A percentile compares a stretch with the other conserved stretches of the same genome.
Evolutionary conservation across 2,329 filamentous ascomycete species (phyloP).

Genomic region (Phialophora tarda): DNA sequence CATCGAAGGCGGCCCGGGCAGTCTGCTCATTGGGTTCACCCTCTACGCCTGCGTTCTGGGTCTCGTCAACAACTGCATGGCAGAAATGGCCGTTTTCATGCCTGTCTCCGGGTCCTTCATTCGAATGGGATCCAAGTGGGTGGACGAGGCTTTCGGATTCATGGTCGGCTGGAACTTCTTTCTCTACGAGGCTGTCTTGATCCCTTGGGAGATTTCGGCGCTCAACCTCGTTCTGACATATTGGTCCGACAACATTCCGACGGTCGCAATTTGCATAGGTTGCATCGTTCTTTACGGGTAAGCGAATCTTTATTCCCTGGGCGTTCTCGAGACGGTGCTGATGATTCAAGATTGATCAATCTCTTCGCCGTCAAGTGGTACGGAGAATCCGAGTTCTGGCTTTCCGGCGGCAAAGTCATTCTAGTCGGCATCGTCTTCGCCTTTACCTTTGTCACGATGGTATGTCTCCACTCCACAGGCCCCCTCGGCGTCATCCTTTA

Average conservation of each 20-base stretch:
- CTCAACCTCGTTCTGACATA: conserved; percentile 50
- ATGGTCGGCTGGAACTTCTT: conserved; percentile 55
- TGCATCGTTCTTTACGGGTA: conserved; percentile 48
- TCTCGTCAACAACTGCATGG: conserved; percentile 48
- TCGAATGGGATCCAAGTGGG: conserved; percentile 50
- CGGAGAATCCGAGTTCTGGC: conserved; percentile 73
- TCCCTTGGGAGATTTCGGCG: conserved; percentile 51
- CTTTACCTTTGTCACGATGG: conserved; percentile 79
- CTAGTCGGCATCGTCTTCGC: conserved; percentile 70
- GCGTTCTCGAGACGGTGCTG: background rate
- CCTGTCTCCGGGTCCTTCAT: conserved; percentile 50
- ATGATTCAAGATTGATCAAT: conserved; percentile 52
- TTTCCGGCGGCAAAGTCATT: conserved; percentile 70
- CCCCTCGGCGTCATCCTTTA: background rate
- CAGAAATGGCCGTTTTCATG: conserved; percentile 49
- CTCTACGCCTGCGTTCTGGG: conserved; percentile 40
- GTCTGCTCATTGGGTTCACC: conserved; percentile 45
- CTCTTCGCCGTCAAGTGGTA: conserved; percentile 72
- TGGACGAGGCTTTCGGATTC: conserved; percentile 53
- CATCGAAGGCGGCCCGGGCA: conserved; percentile 43
- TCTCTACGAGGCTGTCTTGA: conserved; percentile 49
- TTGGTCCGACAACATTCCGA: conserved; percentile 47
- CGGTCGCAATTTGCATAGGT: conserved; percentile 45
- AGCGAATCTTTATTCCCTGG: conserved; percentile 10
- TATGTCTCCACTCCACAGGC: conserved; percentile 44